These are phyloP conservation scores for Zea luxurians DNA, from an alignment of 176 grass and related monocot species.

Conservation along the genomic window DNA sequence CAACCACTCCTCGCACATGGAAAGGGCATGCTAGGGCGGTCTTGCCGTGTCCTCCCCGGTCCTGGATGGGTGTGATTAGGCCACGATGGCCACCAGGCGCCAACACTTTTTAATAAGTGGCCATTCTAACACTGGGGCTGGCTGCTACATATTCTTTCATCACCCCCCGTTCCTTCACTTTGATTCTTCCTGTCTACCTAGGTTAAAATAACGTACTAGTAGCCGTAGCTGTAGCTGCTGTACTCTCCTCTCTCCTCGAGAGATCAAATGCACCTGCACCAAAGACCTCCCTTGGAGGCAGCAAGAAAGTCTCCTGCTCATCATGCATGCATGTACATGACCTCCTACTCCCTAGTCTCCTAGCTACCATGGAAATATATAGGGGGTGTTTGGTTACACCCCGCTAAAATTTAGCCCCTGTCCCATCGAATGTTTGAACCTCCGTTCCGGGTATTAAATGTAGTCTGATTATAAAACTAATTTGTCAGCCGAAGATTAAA, in stretches of 20 bases:
- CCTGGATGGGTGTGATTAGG: slow-evolving; percentile 70
- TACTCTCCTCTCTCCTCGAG: not conserved
- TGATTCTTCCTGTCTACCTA: slow-evolving; percentile 85
- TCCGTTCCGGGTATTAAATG: no score
- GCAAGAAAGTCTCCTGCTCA: slow-evolving; percentile 18
- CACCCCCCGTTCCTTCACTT: slow-evolving; percentile 51
- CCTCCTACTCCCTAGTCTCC: not conserved
- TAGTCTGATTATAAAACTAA: no score
- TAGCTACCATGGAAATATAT: slow-evolving; percentile 34
- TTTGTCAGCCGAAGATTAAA: no score
- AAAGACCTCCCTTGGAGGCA: not conserved
- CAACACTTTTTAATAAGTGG: slow-evolving; percentile 82
- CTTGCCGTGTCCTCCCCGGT: slow-evolving; percentile 9
- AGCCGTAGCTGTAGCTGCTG: no score
- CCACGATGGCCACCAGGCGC: slow-evolving; percentile 68
- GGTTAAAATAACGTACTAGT: slow-evolving; percentile 45
- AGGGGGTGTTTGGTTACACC: no score
- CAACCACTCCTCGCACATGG: slow-evolving; percentile 51
- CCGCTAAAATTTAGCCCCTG: no score
- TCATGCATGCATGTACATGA: slow-evolving; percentile 28
- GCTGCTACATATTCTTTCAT: slow-evolving; percentile 45
- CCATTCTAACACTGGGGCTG: slow-evolving; percentile 42
- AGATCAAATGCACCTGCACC: slow-evolving; percentile 55
- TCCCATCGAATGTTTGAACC: no score
- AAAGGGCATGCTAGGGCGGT: slow-evolving; percentile 45